phyloP scores from a whole-genome alignment of 2,329 filamentous ascomycete species.

The Neonectria hederae region DNA sequence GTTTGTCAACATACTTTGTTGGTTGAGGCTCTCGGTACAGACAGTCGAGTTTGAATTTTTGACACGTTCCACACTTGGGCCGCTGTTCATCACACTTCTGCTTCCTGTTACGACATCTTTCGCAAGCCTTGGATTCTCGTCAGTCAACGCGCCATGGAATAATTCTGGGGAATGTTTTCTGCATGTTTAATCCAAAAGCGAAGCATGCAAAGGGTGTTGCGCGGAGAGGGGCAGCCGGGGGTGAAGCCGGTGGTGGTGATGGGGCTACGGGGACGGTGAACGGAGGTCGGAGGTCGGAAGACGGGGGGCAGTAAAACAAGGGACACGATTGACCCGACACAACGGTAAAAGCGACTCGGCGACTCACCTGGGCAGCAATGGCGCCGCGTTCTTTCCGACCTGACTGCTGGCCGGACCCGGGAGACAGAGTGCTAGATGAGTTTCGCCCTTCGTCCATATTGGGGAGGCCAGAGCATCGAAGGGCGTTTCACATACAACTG shows the following conservation, averaged over 20 bases:
- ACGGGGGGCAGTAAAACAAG: background rate
- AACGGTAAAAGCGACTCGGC: slow-evolving; percentile 33
- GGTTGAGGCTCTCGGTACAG: slow-evolving; percentile 68
- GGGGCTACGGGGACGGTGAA: slow-evolving; percentile 4
- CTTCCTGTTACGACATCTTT: slow-evolving; percentile 68
- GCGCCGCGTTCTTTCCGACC: slow-evolving; percentile 52
- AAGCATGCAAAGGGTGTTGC: background rate
- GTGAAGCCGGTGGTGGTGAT: slow-evolving; percentile 6
- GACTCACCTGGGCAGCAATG: slow-evolving; percentile 52
- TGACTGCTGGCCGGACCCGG: slow-evolving; percentile 45
- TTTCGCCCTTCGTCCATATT: slow-evolving; percentile 41
- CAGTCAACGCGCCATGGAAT: slow-evolving; percentile 12
- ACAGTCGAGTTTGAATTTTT: slow-evolving; percentile 66
- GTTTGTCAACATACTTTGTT: slow-evolving; percentile 63
- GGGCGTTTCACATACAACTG: slow-evolving; percentile 34
- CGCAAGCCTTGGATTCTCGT: slow-evolving; percentile 59
- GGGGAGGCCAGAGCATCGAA: slow-evolving; percentile 27
- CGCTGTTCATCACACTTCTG: slow-evolving; percentile 71
- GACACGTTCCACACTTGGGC: slow-evolving; percentile 69
- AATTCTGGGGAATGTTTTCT: background rate
- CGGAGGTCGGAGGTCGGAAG: background rate
- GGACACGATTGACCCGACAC: background rate
- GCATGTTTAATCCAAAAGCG: background rate
- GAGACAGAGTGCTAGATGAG: slow-evolving; percentile 46
- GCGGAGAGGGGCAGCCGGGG: slow-evolving; percentile 16